phyloP scores from a whole-genome alignment of 257 asterid species.

The Solanum appendiculatum region DNA sequence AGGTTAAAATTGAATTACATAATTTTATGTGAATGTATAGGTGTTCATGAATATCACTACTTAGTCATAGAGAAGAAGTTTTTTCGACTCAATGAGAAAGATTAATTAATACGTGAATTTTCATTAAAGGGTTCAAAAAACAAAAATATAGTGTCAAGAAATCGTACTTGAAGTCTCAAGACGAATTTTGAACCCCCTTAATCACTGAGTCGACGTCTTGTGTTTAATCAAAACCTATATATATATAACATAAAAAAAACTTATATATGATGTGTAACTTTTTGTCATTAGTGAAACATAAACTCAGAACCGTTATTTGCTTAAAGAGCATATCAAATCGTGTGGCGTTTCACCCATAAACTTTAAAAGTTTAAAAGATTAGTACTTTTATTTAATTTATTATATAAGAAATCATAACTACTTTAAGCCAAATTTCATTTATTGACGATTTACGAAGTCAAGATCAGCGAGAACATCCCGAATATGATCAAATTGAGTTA shows the following conservation, averaged over 20 bases:
- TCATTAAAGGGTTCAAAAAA: not conserved
- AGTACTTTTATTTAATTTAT: not conserved
- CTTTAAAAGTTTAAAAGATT: not conserved
- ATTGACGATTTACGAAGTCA: not conserved
- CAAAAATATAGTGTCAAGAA: not conserved
- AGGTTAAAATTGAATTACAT: not conserved
- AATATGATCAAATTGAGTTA: not conserved
- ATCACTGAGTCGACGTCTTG: too few species aligned
- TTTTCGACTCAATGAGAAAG: not conserved
- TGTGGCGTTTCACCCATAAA: not conserved
- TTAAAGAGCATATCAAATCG: not conserved
- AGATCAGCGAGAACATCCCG: not conserved
- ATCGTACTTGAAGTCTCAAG: fast-evolving
- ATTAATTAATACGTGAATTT: not conserved
- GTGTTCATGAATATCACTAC: not conserved
- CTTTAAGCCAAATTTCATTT: not conserved
- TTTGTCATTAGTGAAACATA: too few species aligned
- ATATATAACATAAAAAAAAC: too few species aligned
- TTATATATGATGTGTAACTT: too few species aligned
- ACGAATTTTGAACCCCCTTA: too few species aligned
- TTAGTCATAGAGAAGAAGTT: not conserved
- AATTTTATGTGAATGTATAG: not conserved
- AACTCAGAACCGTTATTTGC: not conserved
- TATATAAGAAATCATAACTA: not conserved
- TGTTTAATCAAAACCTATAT: too few species aligned